Evolutionary conservation across 768 basidiomycete genomes (phyloP).

Genomic region (Tricholoma sp.): DNA sequence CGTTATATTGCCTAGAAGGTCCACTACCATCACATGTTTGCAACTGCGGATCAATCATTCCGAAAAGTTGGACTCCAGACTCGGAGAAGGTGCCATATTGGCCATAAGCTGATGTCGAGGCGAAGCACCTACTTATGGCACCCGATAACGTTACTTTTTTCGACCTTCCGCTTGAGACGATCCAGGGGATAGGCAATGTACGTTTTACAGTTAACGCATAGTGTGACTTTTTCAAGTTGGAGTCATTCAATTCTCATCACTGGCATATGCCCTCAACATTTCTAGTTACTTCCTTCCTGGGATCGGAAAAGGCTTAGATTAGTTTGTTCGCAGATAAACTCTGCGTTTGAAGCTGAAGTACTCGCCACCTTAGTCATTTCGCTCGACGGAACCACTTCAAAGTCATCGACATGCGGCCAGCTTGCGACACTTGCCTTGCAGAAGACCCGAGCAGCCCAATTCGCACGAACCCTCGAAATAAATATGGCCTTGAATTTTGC

Average conservation of each 20-base stretch:
- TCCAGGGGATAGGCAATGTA: neutral
- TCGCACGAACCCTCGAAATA: neutral
- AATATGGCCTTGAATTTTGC: neutral
- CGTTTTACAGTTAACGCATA: neutral
- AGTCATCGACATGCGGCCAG: neutral
- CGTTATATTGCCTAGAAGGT: no score
- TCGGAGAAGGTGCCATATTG: no score
- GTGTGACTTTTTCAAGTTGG: no score
- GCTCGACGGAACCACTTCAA: neutral
- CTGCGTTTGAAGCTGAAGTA: neutral
- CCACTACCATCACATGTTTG: no score
- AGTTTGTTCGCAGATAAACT: neutral
- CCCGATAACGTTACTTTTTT: no score
- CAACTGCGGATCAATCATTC: no score
- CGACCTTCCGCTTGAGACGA: neutral
- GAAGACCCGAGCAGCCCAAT: neutral
- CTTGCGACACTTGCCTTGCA: neutral
- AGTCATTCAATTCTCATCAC: neutral
- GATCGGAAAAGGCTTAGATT: neutral
- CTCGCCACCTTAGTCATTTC: neutral
- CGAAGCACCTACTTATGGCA: no score
- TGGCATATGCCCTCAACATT: neutral
- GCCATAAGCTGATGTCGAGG: no score
- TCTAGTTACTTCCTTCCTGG: neutral
- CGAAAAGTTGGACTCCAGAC: no score